Evolutionary conservation across 140 eudicot species (phyloP).

Genomic region (Ambrosia hybrid): DNA sequence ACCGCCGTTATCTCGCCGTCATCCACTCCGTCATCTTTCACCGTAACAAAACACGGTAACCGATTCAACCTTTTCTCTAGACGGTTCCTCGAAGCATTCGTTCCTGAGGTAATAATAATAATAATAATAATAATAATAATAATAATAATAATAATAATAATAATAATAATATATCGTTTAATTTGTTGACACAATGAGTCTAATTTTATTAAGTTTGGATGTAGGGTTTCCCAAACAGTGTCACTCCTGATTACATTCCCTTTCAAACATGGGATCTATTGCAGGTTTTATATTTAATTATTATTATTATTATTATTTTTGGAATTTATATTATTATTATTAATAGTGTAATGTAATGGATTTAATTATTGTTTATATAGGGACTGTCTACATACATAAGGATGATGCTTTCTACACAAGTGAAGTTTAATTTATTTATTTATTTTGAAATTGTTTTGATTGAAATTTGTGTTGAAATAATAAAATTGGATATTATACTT

Average conservation of each 20-base stretch:
- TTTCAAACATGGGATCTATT: constrained; percentile 89
- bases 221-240: constrained; percentile 94
- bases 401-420: constrained; percentile 98
- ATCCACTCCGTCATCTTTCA: constrained; percentile 35
- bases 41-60: constrained; percentile 49
- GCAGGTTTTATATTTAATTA: constrained; percentile 41
- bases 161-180: neutral
- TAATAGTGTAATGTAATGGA: neutral
- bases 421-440: constrained; percentile 16
- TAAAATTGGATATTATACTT: neutral
- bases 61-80: constrained; percentile 59
- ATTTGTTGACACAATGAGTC: neutral
- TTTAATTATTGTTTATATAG: constrained; percentile 33
- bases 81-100: constrained; percentile 80
- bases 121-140: neutral
- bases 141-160: constrained; percentile 14
- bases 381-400: constrained; percentile 89
- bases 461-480: neutral
- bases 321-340: neutral
- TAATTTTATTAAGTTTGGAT: constrained; percentile 2
- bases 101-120: constrained; percentile 74
- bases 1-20: constrained; percentile 71
- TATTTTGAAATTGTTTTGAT: neutral
- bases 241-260: constrained; percentile 88
- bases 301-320: too few relatives aligned